Base-by-base conservation (phyloP, 179 eudicot species). In the Patellifolia procumbens region DNA sequence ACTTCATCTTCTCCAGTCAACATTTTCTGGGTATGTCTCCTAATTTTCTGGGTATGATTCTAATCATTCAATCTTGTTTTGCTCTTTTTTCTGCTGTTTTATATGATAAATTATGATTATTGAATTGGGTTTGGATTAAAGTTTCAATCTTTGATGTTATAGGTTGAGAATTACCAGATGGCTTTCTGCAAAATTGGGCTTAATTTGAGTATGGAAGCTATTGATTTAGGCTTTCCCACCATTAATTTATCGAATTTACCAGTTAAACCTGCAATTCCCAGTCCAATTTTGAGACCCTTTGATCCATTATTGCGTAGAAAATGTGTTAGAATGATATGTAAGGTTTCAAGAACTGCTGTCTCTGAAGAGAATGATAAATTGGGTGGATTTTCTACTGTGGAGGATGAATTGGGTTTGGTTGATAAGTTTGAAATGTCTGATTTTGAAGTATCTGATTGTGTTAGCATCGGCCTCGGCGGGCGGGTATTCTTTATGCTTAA, bases 381-480 rank as follows among this genome's bases (percentile, higher is more conserved):
- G n/a, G 81, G 81, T 71, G 68, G 70, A 52, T 76, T 80, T 0
- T 77, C 68, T 70, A 29, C 73, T 42, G 73, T 76, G 46, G 90
- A 88, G 19, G 96, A 87, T 75, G 97, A 93, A 60, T 81, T 90
- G 59, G 91, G 89, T 68, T 90, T 88, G 70, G 98, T 87, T 69
- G 82, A 85, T 37, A 92, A 88, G 90, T 96, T 91, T 81, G 76
- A 75, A 63, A 90, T 88, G 85, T 89, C 92, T 59, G 98, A 91
- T 84, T 91, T 96, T 31, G 78, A 84, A 73, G 82, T 94, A 76
- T 78, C 85, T 39, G 92, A 94, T 82, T 76, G 85, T 35, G 94
- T 93, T 75, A 91, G 99, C 86, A 82, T 86, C 76, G 99, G 99
- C 62, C 99, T 93, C 48, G 81, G 91, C 75, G 92, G 97, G 17